Percentiles rank a stretch among this genome's conserved stretches.
Conservation (phyloP, 2,329 filamentous ascomycete genomes). For the Metarhizium brunneum region DNA sequence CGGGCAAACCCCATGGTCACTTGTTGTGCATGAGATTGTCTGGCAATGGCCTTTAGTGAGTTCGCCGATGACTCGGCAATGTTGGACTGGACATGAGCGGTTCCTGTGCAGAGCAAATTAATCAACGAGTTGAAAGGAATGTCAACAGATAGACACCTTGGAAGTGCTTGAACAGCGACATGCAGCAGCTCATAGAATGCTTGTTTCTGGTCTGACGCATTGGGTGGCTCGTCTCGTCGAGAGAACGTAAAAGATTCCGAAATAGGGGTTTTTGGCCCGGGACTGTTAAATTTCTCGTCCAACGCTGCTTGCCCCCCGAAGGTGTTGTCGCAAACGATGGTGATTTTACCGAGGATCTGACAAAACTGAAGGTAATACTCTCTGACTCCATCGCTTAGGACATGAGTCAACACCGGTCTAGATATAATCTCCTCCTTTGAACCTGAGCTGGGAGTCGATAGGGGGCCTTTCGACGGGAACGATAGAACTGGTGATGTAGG, state of each 20-base stretch:
- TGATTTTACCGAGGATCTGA: conserved; percentile 91
- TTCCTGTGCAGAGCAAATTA: conserved; percentile 91
- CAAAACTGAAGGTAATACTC: conserved; percentile 89
- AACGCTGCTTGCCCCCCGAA: conserved; percentile 93
- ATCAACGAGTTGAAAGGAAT: conserved; percentile 91
- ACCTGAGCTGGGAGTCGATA: conserved; percentile 15
- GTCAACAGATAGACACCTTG: conserved; percentile 82
- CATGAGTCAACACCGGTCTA: conserved; percentile 48
- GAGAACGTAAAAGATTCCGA: conserved; percentile 88
- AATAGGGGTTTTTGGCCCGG: conserved; percentile 88
- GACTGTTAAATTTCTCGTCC: conserved; percentile 86
- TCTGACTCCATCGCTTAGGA: conserved; percentile 65
- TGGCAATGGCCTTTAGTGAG: conserved; percentile 89
- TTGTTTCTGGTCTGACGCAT: conserved; percentile 73
- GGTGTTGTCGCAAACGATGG: conserved; percentile 89
- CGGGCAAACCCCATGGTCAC: conserved; percentile 94
- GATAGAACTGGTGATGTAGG: conserved; percentile 41
- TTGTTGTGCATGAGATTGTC: conserved; percentile 85
- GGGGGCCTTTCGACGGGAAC: conserved; percentile 20
- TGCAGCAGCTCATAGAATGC: conserved; percentile 93
- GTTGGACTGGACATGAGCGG: conserved; percentile 85
- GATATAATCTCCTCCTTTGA: conserved; percentile 57
- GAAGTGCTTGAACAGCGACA: conserved; percentile 89
- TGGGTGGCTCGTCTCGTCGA: conserved; percentile 68
- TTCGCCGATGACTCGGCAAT: conserved; percentile 89